Base-by-base conservation (phyloP, 768 basidiomycete genomes). In the Collybia nuda region DNA sequence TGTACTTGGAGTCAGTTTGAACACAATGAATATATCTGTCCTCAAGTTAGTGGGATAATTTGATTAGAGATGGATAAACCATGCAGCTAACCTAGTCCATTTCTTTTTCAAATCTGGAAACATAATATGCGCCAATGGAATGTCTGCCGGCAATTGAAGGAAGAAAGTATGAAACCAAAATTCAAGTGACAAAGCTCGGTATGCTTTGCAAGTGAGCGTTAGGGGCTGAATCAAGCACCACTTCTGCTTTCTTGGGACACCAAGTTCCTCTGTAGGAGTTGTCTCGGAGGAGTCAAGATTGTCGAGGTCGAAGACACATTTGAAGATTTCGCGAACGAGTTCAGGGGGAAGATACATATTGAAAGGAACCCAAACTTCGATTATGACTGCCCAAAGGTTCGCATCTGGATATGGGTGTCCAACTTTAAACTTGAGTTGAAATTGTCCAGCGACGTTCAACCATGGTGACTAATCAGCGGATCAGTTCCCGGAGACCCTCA, bases 151-250 rank as follows among this genome's bases (percentile, higher is more conserved):
- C 2, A 52, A 55, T 39, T 43, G 54, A 18, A 65, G 44, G 51
- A 57, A 67, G n/a, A 73, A 48, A 8, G 47, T 53, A 22, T 60
- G 59, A 53, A 72, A 72, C 72, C 72, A 73, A 44, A 54, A 54
- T 32, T 62, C 60, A 1, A 73, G 53, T 6, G 58, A 56, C 9
- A 68, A 51, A 0, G 55, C 40, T 37, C 70, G 65, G 51, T 62
- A 70, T 7, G 52, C 40, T 47, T 58, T 66, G n/a, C 58, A 72
- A 19, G 67, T 56, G 8, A 66, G 50, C 12, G 67, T 66, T 21
- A 71, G 53, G 3, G 65, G 44, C 39, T 55, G 23, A n/a, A 72
- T 54, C 7, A 58, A 51, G 6, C 50, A 41, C 68, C 68, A 71
- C 7, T 51, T 32, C 8, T 61, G 57, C 46, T 72, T 72, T 21